Conservation (phyloP, 140 eudicot genomes). For the Senecio squalidus region DNA sequence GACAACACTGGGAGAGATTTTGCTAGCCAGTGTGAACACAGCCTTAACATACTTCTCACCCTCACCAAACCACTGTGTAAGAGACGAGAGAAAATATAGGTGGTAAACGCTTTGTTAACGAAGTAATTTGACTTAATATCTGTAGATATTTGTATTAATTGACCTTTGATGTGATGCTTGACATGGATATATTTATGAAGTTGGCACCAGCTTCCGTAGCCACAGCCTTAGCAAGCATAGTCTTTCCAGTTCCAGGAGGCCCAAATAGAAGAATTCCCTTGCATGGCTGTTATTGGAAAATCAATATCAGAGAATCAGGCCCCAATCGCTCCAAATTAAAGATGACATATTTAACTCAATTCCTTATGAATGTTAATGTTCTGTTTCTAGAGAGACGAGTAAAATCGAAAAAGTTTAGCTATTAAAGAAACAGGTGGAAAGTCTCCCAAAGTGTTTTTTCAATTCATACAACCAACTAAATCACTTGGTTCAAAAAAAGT, state of each 20-base stretch:
- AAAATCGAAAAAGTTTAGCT: too few relatives aligned
- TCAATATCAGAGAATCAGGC: conserved; percentile 9
- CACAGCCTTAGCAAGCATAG: conserved; percentile 98
- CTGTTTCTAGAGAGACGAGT: too few relatives aligned
- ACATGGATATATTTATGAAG: conserved; percentile 92
- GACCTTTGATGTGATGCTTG: conserved; percentile 98
- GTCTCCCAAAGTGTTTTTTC: too few relatives aligned
- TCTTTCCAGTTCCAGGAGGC: conserved; percentile 99
- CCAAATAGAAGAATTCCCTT: conserved; percentile 94
- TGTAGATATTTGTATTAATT: neutral
- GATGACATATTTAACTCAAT: too few relatives aligned
- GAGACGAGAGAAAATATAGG: conserved; percentile 6
- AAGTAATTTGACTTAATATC: neutral
- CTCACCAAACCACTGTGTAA: conserved; percentile 94
- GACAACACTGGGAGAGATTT: conserved; percentile 91
- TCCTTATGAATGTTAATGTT: too few relatives aligned
- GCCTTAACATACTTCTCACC: conserved; percentile 98
- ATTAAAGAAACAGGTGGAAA: too few relatives aligned
- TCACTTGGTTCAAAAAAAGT: too few relatives aligned
- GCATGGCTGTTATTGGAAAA: conserved; percentile 64
- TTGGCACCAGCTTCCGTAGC: conserved; percentile 99
- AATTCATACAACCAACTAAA: too few relatives aligned
- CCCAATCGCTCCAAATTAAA: conserved; percentile 11
- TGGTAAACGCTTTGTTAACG: neutral
- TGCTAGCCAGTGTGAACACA: conserved; percentile 91